Evolutionary conservation across 2,329 filamentous ascomycete species (phyloP), one percentile per base, ranked within the genome.

Genomic region (Epichloe gansuensis): DNA sequence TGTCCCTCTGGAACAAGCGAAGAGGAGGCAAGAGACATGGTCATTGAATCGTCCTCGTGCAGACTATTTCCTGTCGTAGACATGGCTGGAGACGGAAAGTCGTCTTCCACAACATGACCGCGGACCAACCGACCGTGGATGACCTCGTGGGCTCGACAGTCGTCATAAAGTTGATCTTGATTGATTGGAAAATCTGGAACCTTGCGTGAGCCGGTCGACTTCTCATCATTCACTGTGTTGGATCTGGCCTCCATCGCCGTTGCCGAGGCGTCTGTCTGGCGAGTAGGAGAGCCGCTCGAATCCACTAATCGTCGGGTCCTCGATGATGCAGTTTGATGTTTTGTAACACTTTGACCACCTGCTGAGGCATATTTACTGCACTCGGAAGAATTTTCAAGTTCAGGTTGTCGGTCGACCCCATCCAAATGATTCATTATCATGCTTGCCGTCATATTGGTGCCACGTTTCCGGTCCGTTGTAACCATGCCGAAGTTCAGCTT

Each of bases 401-500:
- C 63, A 17, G 68, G 64, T 41, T 73, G 70, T 45, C 72, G 72
- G 48, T 80, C 74, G 9, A 77, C 71, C 2, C 75, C 77, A 63
- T 87, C 83, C 15, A 85, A 75, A 57, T 84, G 81, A 51, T 72
- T 76, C 70, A 87, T 79, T 58, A 95, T 84, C 69, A 87, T 84
- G 66, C 89, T 95, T 47, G 84, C 81, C 44, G 81, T 80, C 81
- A 90, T 84, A 54, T 84, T 84, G 47, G 81, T 80, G 39, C 76
- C 73, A 50, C 85, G 75, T 63, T 81, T 82, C 60, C 81, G 77
- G 60, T 94, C 89, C 6, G 89, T 94, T 3, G 88, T 94, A 51
- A 98, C 89, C 64, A 98, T 89, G 59, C 93, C 93, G 60, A 98
- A 98, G 73, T 94, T 97, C 60, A 98, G 80, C 75, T 97, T 97